Conservation (phyloP, 1,139 yeast genomes). For the Waltiozyma solani region DNA sequence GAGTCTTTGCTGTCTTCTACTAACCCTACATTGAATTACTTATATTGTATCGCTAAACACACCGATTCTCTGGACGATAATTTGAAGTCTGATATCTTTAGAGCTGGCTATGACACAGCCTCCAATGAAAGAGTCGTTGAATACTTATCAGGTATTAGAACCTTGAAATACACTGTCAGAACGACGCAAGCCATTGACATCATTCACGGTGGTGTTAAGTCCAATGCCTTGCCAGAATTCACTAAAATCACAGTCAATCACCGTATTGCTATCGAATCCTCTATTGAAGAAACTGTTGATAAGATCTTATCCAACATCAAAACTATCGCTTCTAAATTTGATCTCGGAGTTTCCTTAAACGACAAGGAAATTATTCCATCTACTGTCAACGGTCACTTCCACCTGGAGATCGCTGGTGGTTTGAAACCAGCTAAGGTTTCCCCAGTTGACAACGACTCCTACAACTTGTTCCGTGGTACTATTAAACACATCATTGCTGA, state of each 20-base stretch:
- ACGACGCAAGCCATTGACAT: slow-evolving; percentile 46
- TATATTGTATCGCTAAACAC: slow-evolving; percentile 39
- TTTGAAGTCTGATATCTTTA: slow-evolving; percentile 6
- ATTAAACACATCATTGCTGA: slow-evolving; percentile 38
- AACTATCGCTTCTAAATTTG: slow-evolving; percentile 31
- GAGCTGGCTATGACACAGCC: slow-evolving; percentile 11
- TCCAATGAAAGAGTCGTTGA: slow-evolving; percentile 30
- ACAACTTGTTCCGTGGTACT: slow-evolving; percentile 46
- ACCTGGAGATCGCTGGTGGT: slow-evolving; percentile 25
- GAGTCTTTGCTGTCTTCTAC: slow-evolving; percentile 30
- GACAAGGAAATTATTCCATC: slow-evolving; percentile 25
- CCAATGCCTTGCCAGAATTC: slow-evolving; percentile 62
- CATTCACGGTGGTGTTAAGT: slow-evolving; percentile 47
- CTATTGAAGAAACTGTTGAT: slow-evolving; percentile 20
- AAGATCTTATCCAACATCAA: slow-evolving; percentile 19
- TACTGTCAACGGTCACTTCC: slow-evolving; percentile 36
- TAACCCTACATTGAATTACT: slow-evolving; percentile 37
- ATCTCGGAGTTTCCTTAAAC: slow-evolving; percentile 32
- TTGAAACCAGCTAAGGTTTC: slow-evolving; percentile 55
- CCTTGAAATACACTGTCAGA: slow-evolving; percentile 31
- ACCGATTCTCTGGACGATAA: slow-evolving; percentile 18
- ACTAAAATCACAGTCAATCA: slow-evolving; percentile 44
- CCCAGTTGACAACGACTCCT: slow-evolving; percentile 42
- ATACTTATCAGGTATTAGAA: slow-evolving; percentile 15
- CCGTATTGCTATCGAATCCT: slow-evolving; percentile 40